phyloP scores from a whole-genome alignment of 176 grass and related monocot species.

The Eremochloa ophiuroides region DNA sequence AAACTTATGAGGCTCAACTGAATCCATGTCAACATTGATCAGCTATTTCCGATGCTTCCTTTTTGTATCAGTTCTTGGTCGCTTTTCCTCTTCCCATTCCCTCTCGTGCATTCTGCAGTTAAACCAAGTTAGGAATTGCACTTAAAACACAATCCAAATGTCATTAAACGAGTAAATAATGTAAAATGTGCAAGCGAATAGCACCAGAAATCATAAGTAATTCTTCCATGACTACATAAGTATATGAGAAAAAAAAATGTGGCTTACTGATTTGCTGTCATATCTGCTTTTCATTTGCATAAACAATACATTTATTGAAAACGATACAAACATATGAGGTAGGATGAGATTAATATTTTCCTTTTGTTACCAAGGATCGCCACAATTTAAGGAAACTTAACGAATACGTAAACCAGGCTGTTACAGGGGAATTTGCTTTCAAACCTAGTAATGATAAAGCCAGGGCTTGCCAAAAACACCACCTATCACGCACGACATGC shows the following conservation, averaged over 20 bases:
- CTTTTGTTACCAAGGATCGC: background rate
- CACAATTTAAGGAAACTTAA: background rate
- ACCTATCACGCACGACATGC: background rate
- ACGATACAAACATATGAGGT: background rate
- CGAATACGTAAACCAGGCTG: background rate
- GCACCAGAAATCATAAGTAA: background rate
- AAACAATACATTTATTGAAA: background rate
- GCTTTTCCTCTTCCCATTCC: constrained; percentile 95
- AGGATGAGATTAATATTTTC: background rate
- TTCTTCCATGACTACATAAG: background rate
- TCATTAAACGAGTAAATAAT: constrained; percentile 3
- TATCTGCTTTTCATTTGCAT: background rate
- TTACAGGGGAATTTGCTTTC: too few species aligned
- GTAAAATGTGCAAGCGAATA: background rate
- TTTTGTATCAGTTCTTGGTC: constrained; percentile 78
- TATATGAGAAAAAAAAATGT: background rate
- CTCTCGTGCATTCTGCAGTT: constrained; percentile 71
- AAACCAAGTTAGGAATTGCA: constrained; percentile 15
- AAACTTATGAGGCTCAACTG: background rate
- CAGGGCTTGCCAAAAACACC: background rate
- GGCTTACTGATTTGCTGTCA: background rate
- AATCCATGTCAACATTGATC: background rate
- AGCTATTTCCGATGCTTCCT: constrained; percentile 88
- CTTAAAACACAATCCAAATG: background rate
- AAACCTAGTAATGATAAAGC: background rate